Evolutionary conservation across 805 yeast species (phyloP).

Genomic region (Candida maris): DNA sequence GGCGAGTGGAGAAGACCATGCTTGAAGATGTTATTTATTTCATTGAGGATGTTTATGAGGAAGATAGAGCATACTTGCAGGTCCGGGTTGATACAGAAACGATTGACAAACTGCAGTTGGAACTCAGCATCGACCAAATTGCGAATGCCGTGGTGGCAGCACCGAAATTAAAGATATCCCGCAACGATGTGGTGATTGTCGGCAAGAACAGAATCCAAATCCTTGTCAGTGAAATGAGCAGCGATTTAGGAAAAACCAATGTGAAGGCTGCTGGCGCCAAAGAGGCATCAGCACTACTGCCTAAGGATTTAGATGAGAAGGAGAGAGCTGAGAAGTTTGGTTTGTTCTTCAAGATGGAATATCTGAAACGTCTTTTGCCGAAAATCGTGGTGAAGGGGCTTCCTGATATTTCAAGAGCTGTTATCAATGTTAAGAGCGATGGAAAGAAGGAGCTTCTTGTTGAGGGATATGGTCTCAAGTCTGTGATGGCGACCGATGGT

Average conservation of each 20-base stretch:
- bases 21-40: slow-evolving; percentile 81
- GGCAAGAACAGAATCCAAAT: slow-evolving; percentile 68
- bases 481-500: slow-evolving; percentile 98
- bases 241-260: slow-evolving; percentile 37
- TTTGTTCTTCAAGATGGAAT: slow-evolving; percentile 85
- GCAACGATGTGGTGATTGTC: slow-evolving; percentile 63
- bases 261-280: slow-evolving; percentile 39
- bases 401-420: slow-evolving; percentile 90
- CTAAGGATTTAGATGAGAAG: slow-evolving; percentile 35
- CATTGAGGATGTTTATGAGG: slow-evolving; percentile 91
- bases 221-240: slow-evolving; percentile 45
- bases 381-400: slow-evolving; percentile 89
- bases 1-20: slow-evolving; percentile 90
- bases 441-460: slow-evolving; percentile 87
- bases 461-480: slow-evolving; percentile 95
- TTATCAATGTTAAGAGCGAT: slow-evolving; percentile 85
- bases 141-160: slow-evolving; percentile 78
- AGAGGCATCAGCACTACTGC: slow-evolving; percentile 25
- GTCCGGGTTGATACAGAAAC: slow-evolving; percentile 80
- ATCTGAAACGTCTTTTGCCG: slow-evolving; percentile 79
- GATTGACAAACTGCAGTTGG: slow-evolving; percentile 86
- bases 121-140: slow-evolving; percentile 80
- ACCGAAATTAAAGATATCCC: slow-evolving; percentile 81
- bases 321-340: slow-evolving; percentile 41
- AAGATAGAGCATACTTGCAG: slow-evolving; percentile 70